Evolutionary conservation across 1,139 yeast genomes (phyloP).

Genomic region (Yamadazyma membranifaciens): DNA sequence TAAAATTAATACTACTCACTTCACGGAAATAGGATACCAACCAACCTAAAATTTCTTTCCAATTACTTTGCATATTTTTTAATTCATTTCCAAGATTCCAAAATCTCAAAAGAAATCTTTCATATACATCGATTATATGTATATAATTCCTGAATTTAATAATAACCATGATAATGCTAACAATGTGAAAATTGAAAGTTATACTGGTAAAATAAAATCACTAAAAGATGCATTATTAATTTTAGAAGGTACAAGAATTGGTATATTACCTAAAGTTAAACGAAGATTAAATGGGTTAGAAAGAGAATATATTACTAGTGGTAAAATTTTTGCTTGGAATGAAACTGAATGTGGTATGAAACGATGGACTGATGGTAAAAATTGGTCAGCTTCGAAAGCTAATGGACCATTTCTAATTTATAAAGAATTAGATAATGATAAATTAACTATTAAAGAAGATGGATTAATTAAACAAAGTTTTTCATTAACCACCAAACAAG

Average conservation of each 20-base stretch:
- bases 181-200: slow-evolving; percentile 48
- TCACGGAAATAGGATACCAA: too few species aligned
- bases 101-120: slow-evolving; percentile 8
- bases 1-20: too few species aligned
- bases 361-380: slow-evolving; percentile 74
- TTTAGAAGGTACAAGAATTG: slow-evolving; percentile 61
- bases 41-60: too few species aligned
- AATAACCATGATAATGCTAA: slow-evolving; percentile 5
- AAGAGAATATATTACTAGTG: slow-evolving; percentile 50
- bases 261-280: slow-evolving; percentile 55
- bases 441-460: slow-evolving; percentile 28
- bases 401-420: slow-evolving; percentile 64
- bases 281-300: slow-evolving; percentile 61
- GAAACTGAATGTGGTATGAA: slow-evolving; percentile 70
- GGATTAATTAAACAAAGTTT: slow-evolving; percentile 63
- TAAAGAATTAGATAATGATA: slow-evolving; percentile 51
- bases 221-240: slow-evolving; percentile 63
- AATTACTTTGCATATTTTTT: not conserved
- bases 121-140: slow-evolving; percentile 17
- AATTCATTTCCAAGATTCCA: slow-evolving; percentile 8
- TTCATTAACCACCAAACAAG: slow-evolving; percentile 47
- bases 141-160: slow-evolving; percentile 18
- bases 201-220: slow-evolving; percentile 56
- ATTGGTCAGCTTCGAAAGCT: slow-evolving; percentile 73
- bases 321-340: slow-evolving; percentile 71